Percentiles rank a stretch among this genome's conserved stretches.
These are phyloP conservation scores for Fusarium nanum DNA, from an alignment of 2,329 filamentous ascomycete genomes.

Conservation along the genomic window DNA sequence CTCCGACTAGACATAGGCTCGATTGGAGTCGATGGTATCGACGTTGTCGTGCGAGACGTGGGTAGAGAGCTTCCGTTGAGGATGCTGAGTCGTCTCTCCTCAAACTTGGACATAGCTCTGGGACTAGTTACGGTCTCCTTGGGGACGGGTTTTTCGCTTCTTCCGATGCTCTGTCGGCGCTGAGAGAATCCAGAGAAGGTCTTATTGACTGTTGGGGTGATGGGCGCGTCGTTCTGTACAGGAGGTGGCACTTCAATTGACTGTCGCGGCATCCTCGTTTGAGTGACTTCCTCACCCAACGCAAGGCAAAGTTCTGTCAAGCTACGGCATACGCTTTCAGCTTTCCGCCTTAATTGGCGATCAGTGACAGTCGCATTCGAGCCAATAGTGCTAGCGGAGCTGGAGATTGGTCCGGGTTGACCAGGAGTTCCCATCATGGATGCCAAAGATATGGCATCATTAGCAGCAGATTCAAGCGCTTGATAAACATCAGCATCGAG, in stretches of 20 bases:
- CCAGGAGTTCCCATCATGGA: slow-evolving; percentile 80
- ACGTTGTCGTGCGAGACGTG: slow-evolving; percentile 56
- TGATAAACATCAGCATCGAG: slow-evolving; percentile 79
- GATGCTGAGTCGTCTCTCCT: slow-evolving; percentile 64
- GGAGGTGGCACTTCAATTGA: slow-evolving; percentile 26
- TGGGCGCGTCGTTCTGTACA: slow-evolving; percentile 44
- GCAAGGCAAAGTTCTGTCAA: slow-evolving; percentile 93
- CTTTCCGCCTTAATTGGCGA: slow-evolving; percentile 87
- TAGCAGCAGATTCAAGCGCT: slow-evolving; percentile 82
- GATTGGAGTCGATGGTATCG: slow-evolving; percentile 55
- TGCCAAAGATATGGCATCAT: slow-evolving; percentile 83
- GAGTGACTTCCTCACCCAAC: slow-evolving; percentile 70
- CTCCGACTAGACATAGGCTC: slow-evolving; percentile 58
- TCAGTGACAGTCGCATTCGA: slow-evolving; percentile 71
- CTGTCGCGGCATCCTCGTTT: slow-evolving; percentile 49
- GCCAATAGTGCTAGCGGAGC: slow-evolving; percentile 72
- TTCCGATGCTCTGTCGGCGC: slow-evolving; percentile 56
- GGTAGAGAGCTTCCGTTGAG: slow-evolving; percentile 59
- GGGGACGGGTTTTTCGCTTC: slow-evolving; percentile 55
- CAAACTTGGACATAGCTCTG: slow-evolving; percentile 62
- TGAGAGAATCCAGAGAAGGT: slow-evolving; percentile 53
- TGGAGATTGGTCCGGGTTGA: slow-evolving; percentile 75
- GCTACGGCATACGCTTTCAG: slow-evolving; percentile 91
- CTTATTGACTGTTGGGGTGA: slow-evolving; percentile 61
- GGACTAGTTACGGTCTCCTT: slow-evolving; percentile 57